Conservation (phyloP, 768 basidiomycete species). For the Clavaria fumosa region DNA sequence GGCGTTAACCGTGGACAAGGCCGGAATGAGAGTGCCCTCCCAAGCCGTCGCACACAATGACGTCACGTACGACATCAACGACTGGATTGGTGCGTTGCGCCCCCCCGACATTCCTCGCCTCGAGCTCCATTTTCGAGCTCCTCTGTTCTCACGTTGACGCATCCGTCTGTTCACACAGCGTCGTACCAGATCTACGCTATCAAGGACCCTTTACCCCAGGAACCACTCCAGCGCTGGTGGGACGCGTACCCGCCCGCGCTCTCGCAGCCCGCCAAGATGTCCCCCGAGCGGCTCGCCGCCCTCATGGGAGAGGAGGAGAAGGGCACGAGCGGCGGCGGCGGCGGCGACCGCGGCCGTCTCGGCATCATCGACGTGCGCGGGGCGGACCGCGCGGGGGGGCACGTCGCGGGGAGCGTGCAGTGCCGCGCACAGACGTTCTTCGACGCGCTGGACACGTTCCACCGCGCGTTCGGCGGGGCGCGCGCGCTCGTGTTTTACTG, state of each 20-base stretch:
- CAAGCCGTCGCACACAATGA: not conserved
- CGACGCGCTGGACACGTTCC: slow-evolving; percentile 26
- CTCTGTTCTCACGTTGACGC: too few species aligned
- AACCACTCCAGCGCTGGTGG: slow-evolving; percentile 32
- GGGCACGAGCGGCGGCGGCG: slow-evolving; percentile 18
- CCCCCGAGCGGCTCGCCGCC: too few species aligned
- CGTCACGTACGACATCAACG: slow-evolving; percentile 25
- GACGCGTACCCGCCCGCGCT: slow-evolving; percentile 47
- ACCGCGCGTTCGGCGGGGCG: slow-evolving; percentile 24
- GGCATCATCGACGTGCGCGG: slow-evolving; percentile 36
- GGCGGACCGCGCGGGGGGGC: slow-evolving; percentile 36
- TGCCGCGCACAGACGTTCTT: slow-evolving; percentile 36
- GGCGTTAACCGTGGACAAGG: too few species aligned
- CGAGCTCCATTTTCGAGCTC: too few species aligned
- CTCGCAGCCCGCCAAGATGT: slow-evolving; percentile 17
- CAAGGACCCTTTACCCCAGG: slow-evolving; percentile 16
- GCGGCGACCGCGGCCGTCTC: slow-evolving; percentile 13
- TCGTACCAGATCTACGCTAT: slow-evolving; percentile 33
- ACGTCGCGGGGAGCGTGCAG: slow-evolving; percentile 35
- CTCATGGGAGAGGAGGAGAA: slow-evolving; percentile 24
- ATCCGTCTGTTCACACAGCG: slow-evolving; percentile 13
- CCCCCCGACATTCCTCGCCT: not conserved
- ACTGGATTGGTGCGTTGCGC: slow-evolving; percentile 26
- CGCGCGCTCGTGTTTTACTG: slow-evolving; percentile 39
- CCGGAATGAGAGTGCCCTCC: slow-evolving; percentile 3